Evolutionary conservation across 441 rosid genomes (phyloP), one percentile per base, ranked within the genome.

Genomic region (Capsella rubella): DNA sequence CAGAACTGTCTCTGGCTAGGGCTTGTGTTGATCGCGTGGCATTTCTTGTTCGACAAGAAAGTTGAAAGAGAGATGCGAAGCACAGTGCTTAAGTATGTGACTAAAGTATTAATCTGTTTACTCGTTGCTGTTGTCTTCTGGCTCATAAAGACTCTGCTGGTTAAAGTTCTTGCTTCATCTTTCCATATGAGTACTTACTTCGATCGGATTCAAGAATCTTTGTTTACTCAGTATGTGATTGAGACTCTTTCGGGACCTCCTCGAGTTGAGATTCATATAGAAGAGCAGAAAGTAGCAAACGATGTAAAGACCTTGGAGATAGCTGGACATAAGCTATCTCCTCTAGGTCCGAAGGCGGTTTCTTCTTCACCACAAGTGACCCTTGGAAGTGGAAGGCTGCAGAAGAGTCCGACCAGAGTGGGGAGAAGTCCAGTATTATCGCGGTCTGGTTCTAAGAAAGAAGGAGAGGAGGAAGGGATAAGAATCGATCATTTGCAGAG

Each of bases 1-100:
- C 87, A 84, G 67, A 89, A 89, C 73, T 89, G 91, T 71, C 66
- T 89, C 0, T 86, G 94, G 89, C 46, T 86, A 54, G 85, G 91
- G 43, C 83, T 89, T 31, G 87, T 89, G 49, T 68, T 84, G 76
- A 80, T 86, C 32, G 85, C 86, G 6, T 87, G 91, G 90, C 84
- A 83, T 78, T 78, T 67, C 67, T 73, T 84, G 82, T 83, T 89
- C 18, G 85, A 85, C 77, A 79, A 86, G 78, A 82, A 75, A 74
- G 85, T 82, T 0, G 72, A 80, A 80, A 84, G 83, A 78, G 88
- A 84, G 42, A 75, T 79, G 6, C 29, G 71, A 0, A 80, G 78
- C 14, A 8, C 40, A 2, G 60, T 71, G 51, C 84, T 87, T 35
- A 39, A 47, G 64, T 61, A 71, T 56, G 89, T 87, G 32, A 88